Conservation (phyloP, 2,329 filamentous ascomycete genomes). For the Colletotrichum noveboracense region DNA sequence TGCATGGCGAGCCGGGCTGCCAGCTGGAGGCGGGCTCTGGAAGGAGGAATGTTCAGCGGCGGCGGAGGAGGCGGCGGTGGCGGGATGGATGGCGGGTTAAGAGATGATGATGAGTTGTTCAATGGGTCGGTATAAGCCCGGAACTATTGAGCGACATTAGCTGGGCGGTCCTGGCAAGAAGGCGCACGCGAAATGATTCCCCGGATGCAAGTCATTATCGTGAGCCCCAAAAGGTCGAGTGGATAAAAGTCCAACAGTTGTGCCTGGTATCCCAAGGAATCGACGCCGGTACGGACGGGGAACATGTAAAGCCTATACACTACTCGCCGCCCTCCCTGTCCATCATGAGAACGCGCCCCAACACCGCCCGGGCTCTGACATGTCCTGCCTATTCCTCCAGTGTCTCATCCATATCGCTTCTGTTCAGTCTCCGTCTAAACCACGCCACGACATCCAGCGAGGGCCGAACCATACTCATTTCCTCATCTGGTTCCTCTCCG, state of each 20-base stretch:
- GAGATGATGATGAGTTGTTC: conserved; percentile 50
- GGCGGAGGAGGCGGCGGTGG: conserved; percentile 72
- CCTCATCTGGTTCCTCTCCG: conserved; percentile 5
- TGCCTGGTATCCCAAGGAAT: conserved; percentile 20
- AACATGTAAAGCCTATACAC: conserved; percentile 15
- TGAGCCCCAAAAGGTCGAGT: neutral
- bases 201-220: conserved; percentile 15
- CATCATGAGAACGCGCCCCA: neutral
- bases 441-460: neutral
- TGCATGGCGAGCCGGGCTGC: conserved; percentile 84
- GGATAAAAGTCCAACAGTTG: conserved; percentile 18
- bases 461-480: conserved; percentile 15
- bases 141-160: conserved; percentile 49
- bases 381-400: neutral
- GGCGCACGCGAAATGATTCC: neutral
- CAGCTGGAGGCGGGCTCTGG: conserved; percentile 85
- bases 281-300: conserved; percentile 13
- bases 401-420: neutral
- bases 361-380: neutral
- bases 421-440: conserved; percentile 12
- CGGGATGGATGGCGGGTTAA: conserved; percentile 63
- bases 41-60: conserved; percentile 84
- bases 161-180: neutral
- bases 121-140: conserved; percentile 63
- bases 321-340: conserved; percentile 9